Evolutionary conservation across 2,329 filamentous ascomycete genomes (phyloP), one percentile per base, ranked within the genome.

Genomic region (Aspergillus versicolor): DNA sequence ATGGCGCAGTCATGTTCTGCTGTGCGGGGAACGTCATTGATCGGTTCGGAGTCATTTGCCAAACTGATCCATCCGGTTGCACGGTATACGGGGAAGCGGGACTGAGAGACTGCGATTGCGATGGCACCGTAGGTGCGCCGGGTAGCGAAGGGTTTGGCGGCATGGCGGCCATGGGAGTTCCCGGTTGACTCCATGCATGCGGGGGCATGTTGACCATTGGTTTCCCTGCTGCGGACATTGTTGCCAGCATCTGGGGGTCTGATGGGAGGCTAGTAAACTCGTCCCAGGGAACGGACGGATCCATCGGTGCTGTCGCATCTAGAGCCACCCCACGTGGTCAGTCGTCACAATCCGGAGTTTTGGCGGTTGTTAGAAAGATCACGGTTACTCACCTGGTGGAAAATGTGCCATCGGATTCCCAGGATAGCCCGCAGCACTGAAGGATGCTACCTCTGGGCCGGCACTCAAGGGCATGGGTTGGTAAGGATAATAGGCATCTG

Each of bases 401-500:
- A 73, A 73, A n/a, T 66, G 57, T 34, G 70, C 61, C 66, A 76
- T 73, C 7, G 70, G 67, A 56, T 62, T 67, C 17, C 65, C 66
- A 15, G 69, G 61, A 51, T 71, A 75, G 24, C 66, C 61, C 15
- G 61, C 65, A 3, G 70, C 58, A 24, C 67, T 68, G 38, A 73
- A 75, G 3, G 66, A 54, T 17, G 71, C 44, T 56, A 75, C 70
- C 19, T 77, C 74, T 45, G 64, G 70, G 27, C 61, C 63, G 13
- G 74, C 61, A 50, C 63, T 71, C 54, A 76, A 62, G 11, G 73
- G 62, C 46, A 76, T 69, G 37, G 70, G 61, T 32, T 66, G 66
- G 48, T 76, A 77, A 27, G 68, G 64, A 49, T 73, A 76, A 53
- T 70, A 75, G 2, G 69, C 63, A 47, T 77, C 74, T 8, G 65